Conservation (phyloP, 441 rosid species). For the Mallotus repandus region DNA sequence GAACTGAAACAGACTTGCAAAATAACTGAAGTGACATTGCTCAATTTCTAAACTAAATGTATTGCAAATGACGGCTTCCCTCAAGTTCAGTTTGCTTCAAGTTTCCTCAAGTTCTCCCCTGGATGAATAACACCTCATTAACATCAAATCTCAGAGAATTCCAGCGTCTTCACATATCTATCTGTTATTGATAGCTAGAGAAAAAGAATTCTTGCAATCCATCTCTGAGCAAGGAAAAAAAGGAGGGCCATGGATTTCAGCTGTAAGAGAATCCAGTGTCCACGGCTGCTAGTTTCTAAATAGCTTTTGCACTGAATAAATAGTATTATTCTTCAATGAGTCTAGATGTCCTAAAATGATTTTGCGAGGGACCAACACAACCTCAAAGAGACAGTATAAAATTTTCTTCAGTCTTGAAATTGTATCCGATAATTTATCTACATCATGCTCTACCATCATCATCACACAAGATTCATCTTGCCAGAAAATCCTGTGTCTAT, state of each 20-base stretch:
- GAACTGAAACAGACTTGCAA: background rate
- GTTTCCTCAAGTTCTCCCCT: no score
- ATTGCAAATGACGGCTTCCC: background rate
- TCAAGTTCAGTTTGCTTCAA: no score
- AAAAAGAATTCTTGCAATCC: background rate
- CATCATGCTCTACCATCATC: background rate
- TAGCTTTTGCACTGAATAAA: background rate
- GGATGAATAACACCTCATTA: no score
- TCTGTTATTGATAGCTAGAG: background rate
- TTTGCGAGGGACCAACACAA: background rate
- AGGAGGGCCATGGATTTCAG: background rate
- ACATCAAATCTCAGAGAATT: background rate
- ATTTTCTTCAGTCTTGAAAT: background rate
- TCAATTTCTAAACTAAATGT: background rate
- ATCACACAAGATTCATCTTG: background rate
- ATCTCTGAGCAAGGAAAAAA: background rate
- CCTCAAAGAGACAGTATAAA: background rate
- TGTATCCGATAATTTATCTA: background rate
- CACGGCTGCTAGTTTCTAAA: background rate
- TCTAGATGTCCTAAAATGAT: background rate
- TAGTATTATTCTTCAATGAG: background rate
- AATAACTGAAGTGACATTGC: background rate
- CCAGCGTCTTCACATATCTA: no score
- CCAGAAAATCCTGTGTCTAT: constrained; percentile 1
- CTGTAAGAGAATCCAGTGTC: background rate